Evolutionary conservation across 768 basidiomycete genomes (phyloP).

Genomic region (Rhodotorula diobovata): DNA sequence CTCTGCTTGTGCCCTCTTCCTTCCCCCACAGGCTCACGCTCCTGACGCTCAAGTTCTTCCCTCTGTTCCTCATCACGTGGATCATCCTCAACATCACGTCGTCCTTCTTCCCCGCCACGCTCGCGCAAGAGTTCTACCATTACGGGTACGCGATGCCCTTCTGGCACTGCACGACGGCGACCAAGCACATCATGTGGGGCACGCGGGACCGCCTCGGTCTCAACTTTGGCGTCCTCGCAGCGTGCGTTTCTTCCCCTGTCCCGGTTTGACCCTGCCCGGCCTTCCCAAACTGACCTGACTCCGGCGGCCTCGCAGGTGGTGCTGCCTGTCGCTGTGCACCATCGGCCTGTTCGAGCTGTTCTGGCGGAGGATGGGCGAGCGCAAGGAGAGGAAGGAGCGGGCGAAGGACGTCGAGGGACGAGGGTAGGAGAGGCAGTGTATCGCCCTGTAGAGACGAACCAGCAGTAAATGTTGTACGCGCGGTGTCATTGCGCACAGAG

Average conservation of each 20-base stretch:
- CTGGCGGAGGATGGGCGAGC: conserved; percentile 1
- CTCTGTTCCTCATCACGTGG: conserved; percentile 46
- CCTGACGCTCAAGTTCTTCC: conserved; percentile 32
- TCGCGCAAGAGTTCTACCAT: conserved; percentile 44
- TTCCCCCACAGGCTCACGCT: conserved; percentile 20
- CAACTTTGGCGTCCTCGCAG: conserved; percentile 44
- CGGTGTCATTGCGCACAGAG: neutral
- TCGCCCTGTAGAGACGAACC: neutral
- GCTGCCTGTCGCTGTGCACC: neutral
- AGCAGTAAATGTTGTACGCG: neutral
- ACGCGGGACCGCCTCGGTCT: conserved; percentile 40
- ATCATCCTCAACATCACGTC: conserved; percentile 47
- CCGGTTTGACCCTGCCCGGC: neutral
- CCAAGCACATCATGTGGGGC: conserved; percentile 47
- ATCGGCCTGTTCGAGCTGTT: conserved; percentile 13
- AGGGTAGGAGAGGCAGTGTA: no score
- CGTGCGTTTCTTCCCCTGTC: neutral
- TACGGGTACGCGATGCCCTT: conserved; percentile 42
- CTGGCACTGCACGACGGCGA: conserved; percentile 34
- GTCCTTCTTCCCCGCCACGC: conserved; percentile 46
- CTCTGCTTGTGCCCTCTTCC: no score
- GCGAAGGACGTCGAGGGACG: neutral
- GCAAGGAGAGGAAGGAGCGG: conserved; percentile 12
- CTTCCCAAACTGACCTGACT: no score
- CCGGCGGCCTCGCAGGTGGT: neutral